phyloP scores from a whole-genome alignment of 148 eudicot genomes.

The Persicaria tinctoria region DNA sequence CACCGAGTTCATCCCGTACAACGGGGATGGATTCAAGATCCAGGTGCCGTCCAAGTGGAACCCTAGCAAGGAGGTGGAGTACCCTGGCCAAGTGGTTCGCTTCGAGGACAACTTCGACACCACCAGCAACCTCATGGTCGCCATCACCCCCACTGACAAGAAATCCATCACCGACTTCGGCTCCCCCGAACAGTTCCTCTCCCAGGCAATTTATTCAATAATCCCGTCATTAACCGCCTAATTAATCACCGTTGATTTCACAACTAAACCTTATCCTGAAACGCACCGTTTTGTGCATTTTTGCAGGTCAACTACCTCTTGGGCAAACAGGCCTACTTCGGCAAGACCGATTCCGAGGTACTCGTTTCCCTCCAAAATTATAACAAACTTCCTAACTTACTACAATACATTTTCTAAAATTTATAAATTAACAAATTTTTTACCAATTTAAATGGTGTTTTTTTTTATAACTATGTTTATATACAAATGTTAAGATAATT shows the following conservation, averaged over 20 bases:
- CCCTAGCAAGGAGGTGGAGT: conserved; percentile 90
- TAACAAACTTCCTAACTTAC: not conserved
- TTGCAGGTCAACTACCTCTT: conserved; percentile 75
- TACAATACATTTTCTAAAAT: too few relatives aligned
- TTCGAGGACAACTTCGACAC: conserved; percentile 94
- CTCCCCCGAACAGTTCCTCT: conserved; percentile 84
- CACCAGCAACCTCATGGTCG: conserved; percentile 61
- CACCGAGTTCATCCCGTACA: conserved; percentile 67
- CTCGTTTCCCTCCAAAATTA: not conserved
- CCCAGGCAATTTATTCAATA: conserved; percentile 30
- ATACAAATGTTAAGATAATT: too few relatives aligned
- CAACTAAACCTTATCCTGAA: not conserved
- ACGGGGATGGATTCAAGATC: conserved; percentile 70
- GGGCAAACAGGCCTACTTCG: conserved; percentile 84
- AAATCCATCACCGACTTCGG: conserved; percentile 85
- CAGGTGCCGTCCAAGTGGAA: conserved; percentile 84
- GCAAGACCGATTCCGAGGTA: conserved; percentile 93
- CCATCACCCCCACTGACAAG: conserved; percentile 75
- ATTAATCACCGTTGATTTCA: not conserved
- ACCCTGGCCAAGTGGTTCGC: conserved; percentile 81
- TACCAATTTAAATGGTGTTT: too few relatives aligned
- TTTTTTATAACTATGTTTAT: too few relatives aligned
- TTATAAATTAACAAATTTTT: too few relatives aligned
- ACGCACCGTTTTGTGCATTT: not conserved
- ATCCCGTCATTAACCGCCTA: not conserved